Conservation (phyloP, 169 alveolate species). For the Amoebophrya sp. region DNA sequence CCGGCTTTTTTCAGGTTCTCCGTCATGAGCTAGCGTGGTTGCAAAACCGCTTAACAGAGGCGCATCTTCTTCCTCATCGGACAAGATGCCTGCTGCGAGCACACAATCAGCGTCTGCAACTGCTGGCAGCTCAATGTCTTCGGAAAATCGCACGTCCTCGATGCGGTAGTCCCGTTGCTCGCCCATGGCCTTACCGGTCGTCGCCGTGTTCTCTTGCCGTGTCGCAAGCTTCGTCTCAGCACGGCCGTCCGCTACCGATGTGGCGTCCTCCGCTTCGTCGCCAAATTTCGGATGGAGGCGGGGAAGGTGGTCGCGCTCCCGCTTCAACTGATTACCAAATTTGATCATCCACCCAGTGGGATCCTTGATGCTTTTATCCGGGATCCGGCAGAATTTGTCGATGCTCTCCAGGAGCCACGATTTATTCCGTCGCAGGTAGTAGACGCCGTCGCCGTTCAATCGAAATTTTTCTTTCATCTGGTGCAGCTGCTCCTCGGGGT, state of each 20-base stretch:
- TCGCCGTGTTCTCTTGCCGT: no score
- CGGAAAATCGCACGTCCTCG: background rate
- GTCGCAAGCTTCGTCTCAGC: no score
- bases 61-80: background rate
- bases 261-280: background rate
- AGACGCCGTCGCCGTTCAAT: background rate
- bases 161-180: no score
- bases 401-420: background rate
- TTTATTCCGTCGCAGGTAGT: background rate
- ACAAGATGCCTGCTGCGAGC: background rate
- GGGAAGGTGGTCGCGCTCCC: background rate
- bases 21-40: no score
- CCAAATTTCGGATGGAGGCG: background rate
- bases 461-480: background rate
- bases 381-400: constrained; percentile 1
- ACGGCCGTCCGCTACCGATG: background rate
- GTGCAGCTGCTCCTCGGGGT: background rate
- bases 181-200: no score
- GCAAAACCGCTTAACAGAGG: background rate
- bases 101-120: background rate
- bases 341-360: constrained; percentile 25
- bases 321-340: background rate
- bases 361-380: background rate
- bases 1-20: no score
- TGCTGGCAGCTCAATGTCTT: background rate